phyloP scores from a whole-genome alignment of 129 eudicot genomes.

The Saussurea involucrata region DNA sequence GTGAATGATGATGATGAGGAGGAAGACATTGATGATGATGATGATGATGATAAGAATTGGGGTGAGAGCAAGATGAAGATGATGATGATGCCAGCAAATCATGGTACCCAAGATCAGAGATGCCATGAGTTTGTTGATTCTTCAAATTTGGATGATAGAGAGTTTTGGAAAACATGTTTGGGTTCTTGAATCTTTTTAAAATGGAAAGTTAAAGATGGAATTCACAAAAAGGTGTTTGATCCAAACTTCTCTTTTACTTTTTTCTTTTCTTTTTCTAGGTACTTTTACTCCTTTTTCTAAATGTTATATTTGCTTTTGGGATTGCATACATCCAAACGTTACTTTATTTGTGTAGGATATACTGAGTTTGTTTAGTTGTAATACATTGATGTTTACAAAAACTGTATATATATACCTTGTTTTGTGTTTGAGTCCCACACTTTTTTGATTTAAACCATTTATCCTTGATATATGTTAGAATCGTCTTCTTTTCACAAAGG shows the following conservation, averaged over 20 bases:
- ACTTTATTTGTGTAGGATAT: too few relatives aligned
- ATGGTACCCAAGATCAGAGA: constrained; percentile 13
- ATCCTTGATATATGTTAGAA: neutral
- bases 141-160: constrained; percentile 30
- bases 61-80: constrained; percentile 35
- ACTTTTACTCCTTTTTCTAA: neutral
- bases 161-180: constrained; percentile 33
- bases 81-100: neutral
- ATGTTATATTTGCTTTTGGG: neutral
- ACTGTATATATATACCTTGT: neutral
- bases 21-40: constrained; percentile 8
- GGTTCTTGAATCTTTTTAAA: constrained; percentile 11
- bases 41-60: constrained; percentile 15
- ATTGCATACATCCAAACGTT: too few relatives aligned
- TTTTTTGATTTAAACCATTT: neutral
- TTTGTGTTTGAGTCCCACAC: neutral
- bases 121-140: constrained; percentile 21
- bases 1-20: neutral
- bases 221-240: constrained; percentile 2
- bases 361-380: neutral
- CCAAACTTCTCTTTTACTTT: constrained; percentile 6
- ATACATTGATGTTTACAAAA: neutral
- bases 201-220: neutral
- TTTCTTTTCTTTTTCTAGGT: neutral
- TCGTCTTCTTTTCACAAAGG: neutral